A percentile compares a stretch with the other conserved stretches of the same genome.
phyloP scores from a whole-genome alignment of 371 early-diverging fungal genomes.

The Coemansia sp. region DNA sequence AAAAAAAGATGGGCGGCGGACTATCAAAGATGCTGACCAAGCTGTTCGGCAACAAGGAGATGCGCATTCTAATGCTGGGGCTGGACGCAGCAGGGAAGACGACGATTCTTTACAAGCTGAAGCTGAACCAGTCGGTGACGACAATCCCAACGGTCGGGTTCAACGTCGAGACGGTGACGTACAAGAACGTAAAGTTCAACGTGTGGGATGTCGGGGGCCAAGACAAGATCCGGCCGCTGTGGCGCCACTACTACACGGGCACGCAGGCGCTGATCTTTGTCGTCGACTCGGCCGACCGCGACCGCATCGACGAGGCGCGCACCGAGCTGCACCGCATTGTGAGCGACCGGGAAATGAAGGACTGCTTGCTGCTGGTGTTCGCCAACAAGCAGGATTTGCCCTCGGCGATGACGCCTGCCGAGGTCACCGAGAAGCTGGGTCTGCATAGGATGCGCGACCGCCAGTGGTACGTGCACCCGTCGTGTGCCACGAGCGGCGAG shows the following conservation, averaged over 20 bases:
- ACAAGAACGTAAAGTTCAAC: slow-evolving; percentile 97
- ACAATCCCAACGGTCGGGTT: slow-evolving; percentile 95
- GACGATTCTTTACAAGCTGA: slow-evolving; percentile 88
- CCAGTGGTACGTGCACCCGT: slow-evolving; percentile 89
- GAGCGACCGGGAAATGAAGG: slow-evolving; percentile 91
- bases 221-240: slow-evolving; percentile 68
- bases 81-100: slow-evolving; percentile 99
- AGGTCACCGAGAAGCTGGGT: slow-evolving; percentile 90
- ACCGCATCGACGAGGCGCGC: slow-evolving; percentile 81
- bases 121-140: slow-evolving; percentile 91
- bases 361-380: slow-evolving; percentile 87
- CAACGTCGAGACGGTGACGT: slow-evolving; percentile 92
- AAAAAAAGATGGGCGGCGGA: slow-evolving; percentile 60
- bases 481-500: slow-evolving; percentile 80
- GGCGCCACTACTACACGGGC: slow-evolving; percentile 93
- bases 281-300: slow-evolving; percentile 91
- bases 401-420: slow-evolving; percentile 91
- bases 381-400: slow-evolving; percentile 97
- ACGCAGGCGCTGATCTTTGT: slow-evolving; percentile 98
- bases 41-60: slow-evolving; percentile 87
- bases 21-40: slow-evolving; percentile 63
- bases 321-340: slow-evolving; percentile 89
- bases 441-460: slow-evolving; percentile 83
- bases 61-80: slow-evolving; percentile 97
- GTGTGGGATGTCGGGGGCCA: slow-evolving; percentile 54